Evolutionary conservation across 164 flowering plant genomes (phyloP).

Genomic region (Umbilicus rupestris): DNA sequence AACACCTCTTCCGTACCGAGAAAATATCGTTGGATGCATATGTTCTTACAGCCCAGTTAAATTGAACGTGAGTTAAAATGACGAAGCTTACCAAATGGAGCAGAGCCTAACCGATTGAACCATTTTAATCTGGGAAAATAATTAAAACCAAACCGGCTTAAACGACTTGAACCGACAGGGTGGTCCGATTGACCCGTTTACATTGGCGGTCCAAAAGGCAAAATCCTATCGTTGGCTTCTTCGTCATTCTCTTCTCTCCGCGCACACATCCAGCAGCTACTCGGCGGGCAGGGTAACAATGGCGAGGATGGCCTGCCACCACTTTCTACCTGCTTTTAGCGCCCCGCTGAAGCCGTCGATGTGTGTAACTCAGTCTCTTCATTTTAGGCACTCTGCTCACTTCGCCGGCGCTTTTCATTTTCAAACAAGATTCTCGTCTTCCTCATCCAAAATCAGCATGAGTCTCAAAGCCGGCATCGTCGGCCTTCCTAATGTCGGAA

Average conservation of each 20-base stretch:
- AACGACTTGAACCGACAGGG: too few relatives aligned
- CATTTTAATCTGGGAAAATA: too few relatives aligned
- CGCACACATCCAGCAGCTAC: neutral
- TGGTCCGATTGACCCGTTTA: neutral
- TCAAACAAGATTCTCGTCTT: constrained; percentile 11
- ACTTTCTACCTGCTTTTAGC: neutral
- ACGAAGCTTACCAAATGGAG: too few relatives aligned
- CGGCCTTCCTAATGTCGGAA: constrained; percentile 96
- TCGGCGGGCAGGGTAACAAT: neutral
- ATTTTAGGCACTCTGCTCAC: neutral
- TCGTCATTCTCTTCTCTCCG: neutral
- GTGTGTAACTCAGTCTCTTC: neutral
- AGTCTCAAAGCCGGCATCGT: constrained; percentile 96
- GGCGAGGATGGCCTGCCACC: constrained; percentile 7
- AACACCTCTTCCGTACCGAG: too few relatives aligned
- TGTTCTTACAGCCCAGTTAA: too few relatives aligned
- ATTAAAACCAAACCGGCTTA: too few relatives aligned
- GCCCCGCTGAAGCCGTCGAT: neutral
- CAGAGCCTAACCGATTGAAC: too few relatives aligned
- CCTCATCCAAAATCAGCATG: constrained; percentile 62
- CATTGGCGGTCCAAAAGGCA: neutral
- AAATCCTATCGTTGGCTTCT: too few relatives aligned
- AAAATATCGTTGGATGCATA: too few relatives aligned
- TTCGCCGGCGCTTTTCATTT: neutral
- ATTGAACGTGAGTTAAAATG: too few relatives aligned